A percentile compares a stretch with the other conserved stretches of the same genome.
phyloP scores from a whole-genome alignment of 2,329 filamentous ascomycete species.

The Knufia petricola region DNA sequence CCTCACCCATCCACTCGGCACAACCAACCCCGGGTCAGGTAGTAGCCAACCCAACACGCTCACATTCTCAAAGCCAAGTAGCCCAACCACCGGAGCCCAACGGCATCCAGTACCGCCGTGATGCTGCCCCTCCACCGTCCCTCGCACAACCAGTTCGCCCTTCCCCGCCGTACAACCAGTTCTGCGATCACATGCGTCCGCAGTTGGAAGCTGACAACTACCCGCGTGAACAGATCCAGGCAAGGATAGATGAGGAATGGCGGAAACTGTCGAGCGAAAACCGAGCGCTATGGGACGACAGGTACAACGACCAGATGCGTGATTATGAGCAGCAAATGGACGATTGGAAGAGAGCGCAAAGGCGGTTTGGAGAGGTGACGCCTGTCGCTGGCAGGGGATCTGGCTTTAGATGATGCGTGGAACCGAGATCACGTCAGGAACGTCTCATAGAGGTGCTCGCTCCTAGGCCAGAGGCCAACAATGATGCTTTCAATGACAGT shows the following conservation, averaged over 20 bases:
- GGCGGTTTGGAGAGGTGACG: conserved; percentile 4
- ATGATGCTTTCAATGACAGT: too few species aligned
- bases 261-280: conserved; percentile 18
- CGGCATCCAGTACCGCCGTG: background rate
- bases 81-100: background rate
- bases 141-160: conserved; percentile 17
- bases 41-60: background rate
- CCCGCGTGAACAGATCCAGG: conserved; percentile 16
- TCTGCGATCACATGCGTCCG: conserved; percentile 21
- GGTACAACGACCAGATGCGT: conserved; percentile 22
- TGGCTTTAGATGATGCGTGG: background rate
- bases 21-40: background rate
- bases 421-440: too few species aligned
- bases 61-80: background rate
- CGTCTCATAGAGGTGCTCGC: too few species aligned
- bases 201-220: conserved; percentile 22
- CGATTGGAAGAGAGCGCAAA: conserved; percentile 17
- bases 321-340: conserved; percentile 20
- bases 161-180: conserved; percentile 19
- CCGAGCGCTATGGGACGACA: conserved; percentile 21
- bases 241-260: conserved; percentile 22
- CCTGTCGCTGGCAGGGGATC: background rate
- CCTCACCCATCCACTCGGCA: conserved; percentile 12
- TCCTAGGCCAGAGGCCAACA: too few species aligned
- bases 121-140: background rate